Evolutionary conservation across 139 green algal species (phyloP), one percentile per base, ranked within the genome.

Genomic region (Chlamydomonas schloesseri): DNA sequence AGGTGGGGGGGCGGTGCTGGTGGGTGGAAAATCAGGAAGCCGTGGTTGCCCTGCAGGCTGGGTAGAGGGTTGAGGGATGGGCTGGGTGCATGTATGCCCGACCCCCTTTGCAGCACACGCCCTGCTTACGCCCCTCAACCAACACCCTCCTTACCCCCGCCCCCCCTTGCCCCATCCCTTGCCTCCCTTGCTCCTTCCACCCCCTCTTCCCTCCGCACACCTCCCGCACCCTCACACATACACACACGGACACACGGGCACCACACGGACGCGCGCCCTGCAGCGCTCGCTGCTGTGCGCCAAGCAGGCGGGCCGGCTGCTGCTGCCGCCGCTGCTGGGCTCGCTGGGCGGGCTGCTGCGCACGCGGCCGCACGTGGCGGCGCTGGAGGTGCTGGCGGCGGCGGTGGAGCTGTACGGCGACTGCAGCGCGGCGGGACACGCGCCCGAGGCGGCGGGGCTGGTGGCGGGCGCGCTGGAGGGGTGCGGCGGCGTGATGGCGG

Each of bases 401-500:
- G 74, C 85, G 26, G 75, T 87, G 13, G 94, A 96, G 88, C 58
- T 91, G 80, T 92, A 96, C 73, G 91, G 88, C 31, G 88, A 93
- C 70, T 37, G 81, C 69, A 28, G 71, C 50, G 17, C 71, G 79
- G 0, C 90, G 82, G 24, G 90, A 92, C n/a, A n/a, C 79, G 1
- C 86, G 82, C 15, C 76, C 29, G 33, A 55, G 89, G 74, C 90
- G 94, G 83, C 69, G 89, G 26, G 82, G 71, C 21, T 55, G 94
- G 31, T 70, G 69, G 47, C 50, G 77, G 2, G 84, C 34, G 60
- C 14, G 4, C 33, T 33, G 62, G 72, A 37, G 18, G 34, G 69
- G 36, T 33, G 17, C 20, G 20, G 69, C 13, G n/a, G 71, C 58
- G 37, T 58, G 42, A 20, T 26, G 29, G 47, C 42, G 6, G 42